A percentile compares a stretch with the other conserved stretches of the same genome.
Evolutionary conservation across 306 rosid genomes (phyloP).

Genomic region (Cercis canadensis): DNA sequence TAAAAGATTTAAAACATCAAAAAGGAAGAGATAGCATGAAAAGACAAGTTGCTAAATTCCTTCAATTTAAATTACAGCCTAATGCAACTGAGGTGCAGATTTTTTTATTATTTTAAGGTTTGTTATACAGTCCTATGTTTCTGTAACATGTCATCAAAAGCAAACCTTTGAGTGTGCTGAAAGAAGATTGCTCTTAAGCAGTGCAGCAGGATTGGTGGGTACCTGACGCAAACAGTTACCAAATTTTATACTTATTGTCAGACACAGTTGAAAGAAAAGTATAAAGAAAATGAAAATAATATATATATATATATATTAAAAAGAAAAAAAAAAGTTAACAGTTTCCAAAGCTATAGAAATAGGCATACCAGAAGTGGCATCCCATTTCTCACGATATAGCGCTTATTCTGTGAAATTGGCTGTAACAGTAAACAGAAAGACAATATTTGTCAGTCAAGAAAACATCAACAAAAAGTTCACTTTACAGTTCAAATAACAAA

Average conservation of each 20-base stretch:
- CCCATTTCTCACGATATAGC: conserved; percentile 87
- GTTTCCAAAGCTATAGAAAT: conserved; percentile 24
- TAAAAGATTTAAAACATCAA: neutral
- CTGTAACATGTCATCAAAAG: conserved; percentile 29
- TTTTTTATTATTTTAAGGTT: conserved; percentile 14
- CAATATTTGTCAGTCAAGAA: neutral
- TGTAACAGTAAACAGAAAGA: conserved; percentile 46
- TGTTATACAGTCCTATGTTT: conserved; percentile 16
- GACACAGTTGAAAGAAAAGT: conserved; percentile 22
- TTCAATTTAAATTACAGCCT: conserved; percentile 10
- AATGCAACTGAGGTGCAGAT: conserved; percentile 4
- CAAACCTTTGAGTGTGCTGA: conserved; percentile 87
- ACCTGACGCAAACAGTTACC: conserved; percentile 54
- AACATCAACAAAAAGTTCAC: conserved; percentile 25
- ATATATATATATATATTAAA: neutral
- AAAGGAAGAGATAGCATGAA: neutral
- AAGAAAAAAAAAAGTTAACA: conserved; percentile 26
- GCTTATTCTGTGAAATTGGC: conserved; percentile 92
- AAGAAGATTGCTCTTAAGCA: conserved; percentile 77
- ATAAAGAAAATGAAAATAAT: conserved; percentile 25
- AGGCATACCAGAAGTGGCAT: conserved; percentile 77
- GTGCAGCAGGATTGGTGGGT: conserved; percentile 76
- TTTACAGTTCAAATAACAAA: conserved; percentile 23
- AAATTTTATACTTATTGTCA: conserved; percentile 20
- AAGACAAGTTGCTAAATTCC: neutral